Conservation (phyloP, 1,139 yeast species). For the Yamadazyma oceani region DNA sequence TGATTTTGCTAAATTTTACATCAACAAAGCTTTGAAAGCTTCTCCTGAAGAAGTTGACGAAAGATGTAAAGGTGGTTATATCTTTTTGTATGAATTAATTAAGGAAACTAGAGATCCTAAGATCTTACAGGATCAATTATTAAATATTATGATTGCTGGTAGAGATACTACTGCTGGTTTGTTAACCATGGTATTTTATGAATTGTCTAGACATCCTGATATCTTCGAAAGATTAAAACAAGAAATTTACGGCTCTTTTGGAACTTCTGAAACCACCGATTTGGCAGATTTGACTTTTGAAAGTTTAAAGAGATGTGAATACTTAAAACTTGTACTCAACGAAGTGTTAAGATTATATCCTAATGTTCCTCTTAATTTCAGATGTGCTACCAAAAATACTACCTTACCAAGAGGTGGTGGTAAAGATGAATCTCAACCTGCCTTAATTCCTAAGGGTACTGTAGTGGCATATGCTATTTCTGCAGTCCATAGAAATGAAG, state of each 20-base stretch:
- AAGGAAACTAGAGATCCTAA: constrained; percentile 46
- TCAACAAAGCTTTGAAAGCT: constrained; percentile 23
- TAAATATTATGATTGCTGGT: constrained; percentile 50
- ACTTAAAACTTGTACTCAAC: constrained; percentile 47
- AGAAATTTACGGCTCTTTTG: constrained; percentile 30
- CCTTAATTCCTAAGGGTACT: constrained; percentile 45
- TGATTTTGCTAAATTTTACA: constrained; percentile 25
- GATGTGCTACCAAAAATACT: constrained; percentile 33
- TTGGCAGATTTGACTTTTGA: constrained; percentile 35
- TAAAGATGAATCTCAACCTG: constrained; percentile 37
- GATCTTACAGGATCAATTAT: constrained; percentile 46
- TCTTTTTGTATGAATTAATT: constrained; percentile 46
- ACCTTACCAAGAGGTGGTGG: constrained; percentile 56
- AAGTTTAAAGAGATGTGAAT: constrained; percentile 47
- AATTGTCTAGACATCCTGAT: constrained; percentile 40
- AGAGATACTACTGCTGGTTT: constrained; percentile 54
- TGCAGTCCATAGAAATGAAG: constrained; percentile 39
- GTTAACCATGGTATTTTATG: constrained; percentile 42
- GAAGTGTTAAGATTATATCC: constrained; percentile 55
- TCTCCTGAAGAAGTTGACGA: constrained; percentile 26
- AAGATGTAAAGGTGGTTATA: constrained; percentile 35
- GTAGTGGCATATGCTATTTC: constrained; percentile 37
- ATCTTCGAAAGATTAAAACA: constrained; percentile 34
- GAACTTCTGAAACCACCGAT: constrained; percentile 16
- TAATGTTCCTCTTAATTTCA: constrained; percentile 49